These are phyloP conservation scores for Waltergamsia citrina DNA, from an alignment of 2,329 filamentous ascomycete genomes.

Conservation along the genomic window DNA sequence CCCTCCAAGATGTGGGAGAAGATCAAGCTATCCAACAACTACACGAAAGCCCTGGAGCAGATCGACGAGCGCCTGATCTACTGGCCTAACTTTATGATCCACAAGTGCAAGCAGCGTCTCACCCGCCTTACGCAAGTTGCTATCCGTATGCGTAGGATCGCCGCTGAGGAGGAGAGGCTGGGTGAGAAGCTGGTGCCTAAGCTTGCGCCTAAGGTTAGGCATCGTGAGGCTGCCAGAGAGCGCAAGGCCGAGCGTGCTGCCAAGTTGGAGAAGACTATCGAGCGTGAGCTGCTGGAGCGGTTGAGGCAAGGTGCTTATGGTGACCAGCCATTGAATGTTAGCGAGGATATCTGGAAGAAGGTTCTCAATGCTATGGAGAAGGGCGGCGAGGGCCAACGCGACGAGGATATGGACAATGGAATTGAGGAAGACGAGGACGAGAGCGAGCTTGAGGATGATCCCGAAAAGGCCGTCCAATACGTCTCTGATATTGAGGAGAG, in stretches of 20 bases:
- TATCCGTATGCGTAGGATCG: constrained; percentile 69
- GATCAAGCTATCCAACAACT: constrained; percentile 84
- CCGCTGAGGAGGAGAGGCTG: constrained; percentile 79
- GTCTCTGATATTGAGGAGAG: constrained; percentile 84
- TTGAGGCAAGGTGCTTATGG: constrained; percentile 89
- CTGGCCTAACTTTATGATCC: constrained; percentile 87
- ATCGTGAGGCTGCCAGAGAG: constrained; percentile 66
- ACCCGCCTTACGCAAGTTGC: constrained; percentile 88
- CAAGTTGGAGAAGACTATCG: constrained; percentile 92
- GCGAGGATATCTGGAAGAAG: constrained; percentile 94
- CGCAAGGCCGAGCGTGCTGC: constrained; percentile 73
- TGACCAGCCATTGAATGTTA: constrained; percentile 88
- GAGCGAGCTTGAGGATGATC: constrained; percentile 60
- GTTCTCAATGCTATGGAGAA: constrained; percentile 85
- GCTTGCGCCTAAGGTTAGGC: constrained; percentile 80
- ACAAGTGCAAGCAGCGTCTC: constrained; percentile 94
- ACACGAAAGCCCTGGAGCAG: constrained; percentile 78
- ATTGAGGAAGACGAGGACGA: constrained; percentile 69
- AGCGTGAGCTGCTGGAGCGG: constrained; percentile 86
- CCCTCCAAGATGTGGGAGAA: constrained; percentile 92
- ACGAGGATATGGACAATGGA: constrained; percentile 83
- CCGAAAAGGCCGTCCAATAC: constrained; percentile 78
- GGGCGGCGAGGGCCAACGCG: constrained; percentile 70
- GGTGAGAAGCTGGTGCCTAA: constrained; percentile 84
- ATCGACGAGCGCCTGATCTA: constrained; percentile 82